Evolutionary conservation across 1,284 basidiomycete genomes (phyloP), one percentile per base, ranked within the genome.

Genomic region (Flammula alnicola): DNA sequence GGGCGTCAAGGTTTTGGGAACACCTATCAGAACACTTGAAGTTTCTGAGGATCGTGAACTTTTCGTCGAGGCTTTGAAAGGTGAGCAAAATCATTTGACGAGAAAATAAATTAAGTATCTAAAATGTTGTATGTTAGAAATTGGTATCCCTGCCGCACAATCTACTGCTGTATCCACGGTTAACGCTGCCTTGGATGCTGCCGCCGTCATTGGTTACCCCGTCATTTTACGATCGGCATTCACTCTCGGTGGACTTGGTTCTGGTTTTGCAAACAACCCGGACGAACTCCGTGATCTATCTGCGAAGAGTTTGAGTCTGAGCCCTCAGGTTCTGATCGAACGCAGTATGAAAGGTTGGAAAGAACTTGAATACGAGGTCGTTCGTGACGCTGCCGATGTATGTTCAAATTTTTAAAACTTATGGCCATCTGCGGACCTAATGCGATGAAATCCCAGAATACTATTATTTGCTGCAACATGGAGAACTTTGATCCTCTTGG

Each of bases 281-380:
- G 93, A 98, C 57, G 96, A 99, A 76, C 77, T 99, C 49, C 88
- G 95, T 50, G 95, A 99, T 71, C 79, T 99, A 17, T 85, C 93
- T 45, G 95, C 97, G 30, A 95, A 91, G 71, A 88, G 89, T 66
- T 82, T 99, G 53, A 88, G 86, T 67, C 79, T 98, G 29, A 92
- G 88, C 61, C 97, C 97, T 40, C 97, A 99, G 71, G 93, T 99
- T 40, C 81, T 99, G 49, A 95, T 99, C 60, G 97, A 99, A 73
- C 92, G 95, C 61, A 95, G 91, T 63, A 91, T 99, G 86, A 98
- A 98, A 74, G 97, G 97, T 38, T 99, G 97, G 97, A 99, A 99
- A 70, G 97, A 99, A 76, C 82, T 98, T 61, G 97, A 99, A 74
- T 99, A 99, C 66, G 97, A 99, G 72, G 97, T 99, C 49, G 95